Percentiles rank a stretch among this genome's conserved stretches.
phyloP scores from a whole-genome alignment of 805 yeast species.

The Candida pseudofarinosa region DNA sequence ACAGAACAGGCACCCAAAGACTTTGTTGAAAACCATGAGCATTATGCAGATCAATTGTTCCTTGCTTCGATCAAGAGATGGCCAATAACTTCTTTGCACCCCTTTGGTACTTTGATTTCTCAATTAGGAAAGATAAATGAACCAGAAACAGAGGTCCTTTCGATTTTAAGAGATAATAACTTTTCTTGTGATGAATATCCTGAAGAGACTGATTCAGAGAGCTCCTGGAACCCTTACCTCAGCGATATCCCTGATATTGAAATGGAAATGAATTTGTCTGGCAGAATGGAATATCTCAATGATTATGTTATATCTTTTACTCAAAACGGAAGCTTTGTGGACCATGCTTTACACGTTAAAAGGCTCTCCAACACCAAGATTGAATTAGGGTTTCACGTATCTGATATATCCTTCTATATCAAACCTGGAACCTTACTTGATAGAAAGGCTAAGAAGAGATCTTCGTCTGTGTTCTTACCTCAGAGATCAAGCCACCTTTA shows the following conservation, averaged over 20 bases:
- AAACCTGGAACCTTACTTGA: slow-evolving; percentile 75
- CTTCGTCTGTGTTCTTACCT: slow-evolving; percentile 83
- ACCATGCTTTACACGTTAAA: slow-evolving; percentile 81
- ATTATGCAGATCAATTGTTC: slow-evolving; percentile 74
- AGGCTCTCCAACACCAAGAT: slow-evolving; percentile 54
- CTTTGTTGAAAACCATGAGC: slow-evolving; percentile 87
- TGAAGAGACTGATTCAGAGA: slow-evolving; percentile 26
- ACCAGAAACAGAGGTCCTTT: slow-evolving; percentile 74
- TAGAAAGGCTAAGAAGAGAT: slow-evolving; percentile 85
- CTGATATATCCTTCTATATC: slow-evolving; percentile 72
- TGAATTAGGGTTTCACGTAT: slow-evolving; percentile 81
- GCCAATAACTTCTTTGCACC: slow-evolving; percentile 98
- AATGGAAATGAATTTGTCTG: slow-evolving; percentile 27
- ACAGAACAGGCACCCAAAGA: slow-evolving; percentile 97
- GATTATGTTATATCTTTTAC: slow-evolving; percentile 66
- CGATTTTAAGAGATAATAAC: slow-evolving; percentile 84
- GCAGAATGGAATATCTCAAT: slow-evolving; percentile 50
- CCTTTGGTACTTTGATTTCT: slow-evolving; percentile 90
- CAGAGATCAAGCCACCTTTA: slow-evolving; percentile 66
- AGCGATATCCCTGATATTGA: slow-evolving; percentile 41
- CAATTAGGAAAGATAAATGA: slow-evolving; percentile 81
- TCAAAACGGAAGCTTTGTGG: slow-evolving; percentile 56
- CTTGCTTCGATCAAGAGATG: slow-evolving; percentile 96
- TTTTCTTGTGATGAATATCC: slow-evolving; percentile 77
- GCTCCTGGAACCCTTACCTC: slow-evolving; percentile 8